Percentiles rank a stretch among this genome's conserved stretches.
These are phyloP conservation scores for Dactylellina haptotyla DNA, from an alignment of 2,329 filamentous ascomycete species.

Conservation along the genomic window DNA sequence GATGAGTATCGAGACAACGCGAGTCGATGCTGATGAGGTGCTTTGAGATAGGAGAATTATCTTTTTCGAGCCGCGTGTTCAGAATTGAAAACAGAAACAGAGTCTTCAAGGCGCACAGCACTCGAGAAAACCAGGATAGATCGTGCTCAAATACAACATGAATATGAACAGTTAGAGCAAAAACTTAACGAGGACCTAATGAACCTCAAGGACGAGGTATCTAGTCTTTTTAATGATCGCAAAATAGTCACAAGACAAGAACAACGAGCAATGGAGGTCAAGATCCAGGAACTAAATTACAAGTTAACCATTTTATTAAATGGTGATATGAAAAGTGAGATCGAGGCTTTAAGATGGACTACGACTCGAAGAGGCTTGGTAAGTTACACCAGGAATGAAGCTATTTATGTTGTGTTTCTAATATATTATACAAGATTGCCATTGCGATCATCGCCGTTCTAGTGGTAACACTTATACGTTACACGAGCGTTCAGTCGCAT, in stretches of 20 bases:
- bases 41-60: conserved; percentile 75
- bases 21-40: neutral
- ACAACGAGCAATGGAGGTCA: conserved; percentile 78
- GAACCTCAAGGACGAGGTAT: conserved; percentile 87
- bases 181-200: conserved; percentile 83
- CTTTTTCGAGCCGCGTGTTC: conserved; percentile 93
- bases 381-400: conserved; percentile 3
- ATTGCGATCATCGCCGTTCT: conserved; percentile 49
- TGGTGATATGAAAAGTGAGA: conserved; percentile 89
- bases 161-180: conserved; percentile 91
- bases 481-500: conserved; percentile 48
- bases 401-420: conserved; percentile 4
- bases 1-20: neutral
- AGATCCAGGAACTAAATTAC: conserved; percentile 95
- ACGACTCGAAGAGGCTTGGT: conserved; percentile 73
- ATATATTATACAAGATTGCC: conserved; percentile 41
- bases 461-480: conserved; percentile 49
- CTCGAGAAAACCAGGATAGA: conserved; percentile 85
- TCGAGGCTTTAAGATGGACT: conserved; percentile 91
- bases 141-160: conserved; percentile 86
- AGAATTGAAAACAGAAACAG: conserved; percentile 87
- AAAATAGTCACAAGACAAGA: conserved; percentile 92
- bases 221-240: conserved; percentile 94
- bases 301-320: conserved; percentile 92
- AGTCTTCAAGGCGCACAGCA: conserved; percentile 77